Conservation (phyloP, 495 filamentous ascomycete species). For the Xylaria intraflava region DNA sequence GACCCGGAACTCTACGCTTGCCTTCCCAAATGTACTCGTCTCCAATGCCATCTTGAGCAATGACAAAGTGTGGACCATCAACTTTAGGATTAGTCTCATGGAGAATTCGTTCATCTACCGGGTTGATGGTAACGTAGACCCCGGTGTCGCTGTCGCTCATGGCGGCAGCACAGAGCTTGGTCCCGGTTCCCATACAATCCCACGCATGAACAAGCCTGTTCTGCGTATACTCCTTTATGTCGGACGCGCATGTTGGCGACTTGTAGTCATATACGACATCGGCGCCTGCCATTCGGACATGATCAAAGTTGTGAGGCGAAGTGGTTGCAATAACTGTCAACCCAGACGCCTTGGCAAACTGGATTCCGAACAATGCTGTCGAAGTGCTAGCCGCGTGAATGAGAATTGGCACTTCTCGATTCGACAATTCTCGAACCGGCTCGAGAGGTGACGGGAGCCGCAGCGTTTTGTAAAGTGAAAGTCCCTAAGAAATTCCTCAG, state of each 20-base stretch:
- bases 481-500: too few relatives aligned
- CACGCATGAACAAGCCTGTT: slow-evolving; percentile 14
- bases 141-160: slow-evolving; percentile 13
- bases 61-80: slow-evolving; percentile 9
- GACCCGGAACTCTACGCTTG: neutral
- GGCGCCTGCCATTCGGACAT: slow-evolving; percentile 35
- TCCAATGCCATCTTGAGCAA: slow-evolving; percentile 22
- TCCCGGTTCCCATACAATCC: slow-evolving; percentile 25
- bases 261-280: slow-evolving; percentile 42
- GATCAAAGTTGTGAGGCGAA: slow-evolving; percentile 34
- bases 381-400: slow-evolving; percentile 47
- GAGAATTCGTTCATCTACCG: slow-evolving; percentile 10
- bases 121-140: slow-evolving; percentile 20
- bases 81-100: slow-evolving; percentile 22
- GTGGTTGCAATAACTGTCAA: slow-evolving; percentile 38
- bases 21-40: slow-evolving; percentile 16
- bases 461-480: slow-evolving; percentile 38
- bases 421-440: slow-evolving; percentile 17
- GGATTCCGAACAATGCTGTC: slow-evolving; percentile 42
- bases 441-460: slow-evolving; percentile 26
- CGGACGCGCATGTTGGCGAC: slow-evolving; percentile 25
- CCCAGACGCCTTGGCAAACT: slow-evolving; percentile 42
- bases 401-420: slow-evolving; percentile 33
- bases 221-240: slow-evolving; percentile 25
- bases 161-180: slow-evolving; percentile 18